phyloP scores from a whole-genome alignment of 345 rosid species.

The Dipteronia dyeriana region DNA sequence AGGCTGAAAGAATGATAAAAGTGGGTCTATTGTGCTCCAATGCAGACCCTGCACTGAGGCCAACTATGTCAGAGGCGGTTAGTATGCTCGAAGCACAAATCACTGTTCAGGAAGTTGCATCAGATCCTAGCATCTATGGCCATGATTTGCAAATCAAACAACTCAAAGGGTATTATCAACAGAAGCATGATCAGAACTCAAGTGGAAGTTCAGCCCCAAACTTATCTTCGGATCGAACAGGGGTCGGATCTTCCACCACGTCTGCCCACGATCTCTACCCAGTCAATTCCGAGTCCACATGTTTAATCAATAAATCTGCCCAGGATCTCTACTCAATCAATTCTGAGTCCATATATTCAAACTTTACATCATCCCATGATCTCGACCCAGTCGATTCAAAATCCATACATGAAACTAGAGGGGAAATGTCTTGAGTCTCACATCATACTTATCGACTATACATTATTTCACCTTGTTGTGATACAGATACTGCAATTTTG shows the following conservation, averaged over 20 bases:
- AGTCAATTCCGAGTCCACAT: not conserved
- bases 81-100: no score
- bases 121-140: no score
- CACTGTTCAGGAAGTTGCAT: no score
- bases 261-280: not conserved
- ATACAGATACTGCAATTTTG: not conserved
- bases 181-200: not conserved
- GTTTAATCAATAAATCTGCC: no score
- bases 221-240: not conserved
- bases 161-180: not conserved
- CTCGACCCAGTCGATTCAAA: not conserved
- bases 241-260: not conserved
- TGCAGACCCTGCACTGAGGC: no score
- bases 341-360: not conserved
- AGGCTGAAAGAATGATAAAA: no score
- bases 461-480: no score
- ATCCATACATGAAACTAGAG: not conserved
- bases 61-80: no score
- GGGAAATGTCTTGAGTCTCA: no score
- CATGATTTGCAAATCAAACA: constrained; percentile 21
- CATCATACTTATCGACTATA: not conserved
- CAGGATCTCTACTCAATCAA: not conserved
- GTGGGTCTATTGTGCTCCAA: no score
- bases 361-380: not conserved
- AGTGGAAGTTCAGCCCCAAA: not conserved